Percentiles rank a stretch among this genome's conserved stretches.
Evolutionary conservation across 2,329 filamentous ascomycete genomes (phyloP).

Genomic region (Rhinocladiella similis): DNA sequence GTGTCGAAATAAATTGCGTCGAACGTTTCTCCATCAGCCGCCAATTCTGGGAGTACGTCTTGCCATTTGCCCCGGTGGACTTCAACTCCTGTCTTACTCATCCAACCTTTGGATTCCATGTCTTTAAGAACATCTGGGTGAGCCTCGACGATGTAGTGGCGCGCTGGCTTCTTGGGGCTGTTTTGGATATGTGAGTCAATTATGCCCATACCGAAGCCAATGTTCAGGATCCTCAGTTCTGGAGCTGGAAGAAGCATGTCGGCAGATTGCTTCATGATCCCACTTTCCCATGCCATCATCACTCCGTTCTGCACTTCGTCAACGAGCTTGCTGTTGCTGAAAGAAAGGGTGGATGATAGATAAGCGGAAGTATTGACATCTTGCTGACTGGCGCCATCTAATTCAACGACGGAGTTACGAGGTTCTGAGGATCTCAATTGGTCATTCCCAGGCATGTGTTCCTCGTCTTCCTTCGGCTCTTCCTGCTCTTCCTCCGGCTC

Average conservation of each 20-base stretch:
- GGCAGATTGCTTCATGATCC: conserved; percentile 79
- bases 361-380: conserved; percentile 45
- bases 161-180: conserved; percentile 59
- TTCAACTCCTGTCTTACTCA: conserved; percentile 57
- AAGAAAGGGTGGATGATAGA: conserved; percentile 65
- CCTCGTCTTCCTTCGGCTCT: conserved; percentile 39
- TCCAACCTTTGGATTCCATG: conserved; percentile 67
- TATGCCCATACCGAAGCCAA: conserved; percentile 91
- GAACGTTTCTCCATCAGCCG: conserved; percentile 69
- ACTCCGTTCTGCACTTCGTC: conserved; percentile 78
- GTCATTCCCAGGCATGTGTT: neutral
- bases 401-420: conserved; percentile 29
- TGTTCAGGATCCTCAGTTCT: conserved; percentile 74
- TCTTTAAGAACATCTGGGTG: conserved; percentile 74
- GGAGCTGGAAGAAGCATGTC: conserved; percentile 61
- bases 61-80: conserved; percentile 79
- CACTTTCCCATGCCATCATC: conserved; percentile 92
- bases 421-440: conserved; percentile 6
- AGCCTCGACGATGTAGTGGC: conserved; percentile 84
- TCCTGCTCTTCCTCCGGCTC: conserved; percentile 39
- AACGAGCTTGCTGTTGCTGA: conserved; percentile 66
- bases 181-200: conserved; percentile 72
- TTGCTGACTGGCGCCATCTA: conserved; percentile 26
- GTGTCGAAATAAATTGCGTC: conserved; percentile 97
- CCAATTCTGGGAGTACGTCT: conserved; percentile 68